Evolutionary conservation across 2,329 filamentous ascomycete genomes (phyloP).

Genomic region (Trichophyton equinum): DNA sequence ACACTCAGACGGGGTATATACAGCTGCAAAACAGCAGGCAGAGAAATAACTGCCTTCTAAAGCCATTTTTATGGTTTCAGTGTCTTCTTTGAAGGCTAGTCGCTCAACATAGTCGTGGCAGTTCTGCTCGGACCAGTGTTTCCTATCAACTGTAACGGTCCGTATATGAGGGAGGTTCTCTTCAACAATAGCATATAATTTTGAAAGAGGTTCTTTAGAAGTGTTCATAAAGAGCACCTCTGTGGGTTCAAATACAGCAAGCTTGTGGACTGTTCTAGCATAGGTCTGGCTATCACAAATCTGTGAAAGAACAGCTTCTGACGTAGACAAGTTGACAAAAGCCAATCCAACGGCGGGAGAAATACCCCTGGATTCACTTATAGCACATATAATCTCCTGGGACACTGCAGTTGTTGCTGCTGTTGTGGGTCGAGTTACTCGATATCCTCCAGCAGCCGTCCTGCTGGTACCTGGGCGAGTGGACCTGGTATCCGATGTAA

Average conservation of each 20-base stretch:
- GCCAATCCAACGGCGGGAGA: slow-evolving; percentile 74
- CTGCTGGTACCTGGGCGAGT: slow-evolving; percentile 14
- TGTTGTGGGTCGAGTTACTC: slow-evolving; percentile 42
- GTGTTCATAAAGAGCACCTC: slow-evolving; percentile 67
- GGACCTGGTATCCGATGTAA: not conserved
- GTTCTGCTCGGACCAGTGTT: slow-evolving; percentile 67
- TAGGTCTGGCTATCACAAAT: slow-evolving; percentile 92
- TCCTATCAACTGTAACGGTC: slow-evolving; percentile 56
- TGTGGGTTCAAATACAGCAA: slow-evolving; percentile 66
- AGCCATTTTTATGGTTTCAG: slow-evolving; percentile 67
- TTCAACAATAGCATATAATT: slow-evolving; percentile 60
- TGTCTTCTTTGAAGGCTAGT: slow-evolving; percentile 67
- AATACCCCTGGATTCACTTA: slow-evolving; percentile 78
- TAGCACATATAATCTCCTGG: slow-evolving; percentile 72
- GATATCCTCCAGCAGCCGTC: slow-evolving; percentile 23
- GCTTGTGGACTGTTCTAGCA: slow-evolving; percentile 73
- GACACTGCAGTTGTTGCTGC: slow-evolving; percentile 44
- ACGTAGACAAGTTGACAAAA: slow-evolving; percentile 75
- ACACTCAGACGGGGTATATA: slow-evolving; percentile 34
- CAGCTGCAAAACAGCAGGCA: slow-evolving; percentile 72
- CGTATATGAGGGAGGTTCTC: slow-evolving; percentile 54
- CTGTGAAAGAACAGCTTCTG: slow-evolving; percentile 74
- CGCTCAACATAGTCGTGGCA: slow-evolving; percentile 67
- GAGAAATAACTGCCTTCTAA: slow-evolving; percentile 76
- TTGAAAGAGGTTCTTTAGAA: slow-evolving; percentile 58